Evolutionary conservation across 1,284 basidiomycete genomes (phyloP), one percentile per base, ranked within the genome.

Genomic region (Austropuccinia psidii): DNA sequence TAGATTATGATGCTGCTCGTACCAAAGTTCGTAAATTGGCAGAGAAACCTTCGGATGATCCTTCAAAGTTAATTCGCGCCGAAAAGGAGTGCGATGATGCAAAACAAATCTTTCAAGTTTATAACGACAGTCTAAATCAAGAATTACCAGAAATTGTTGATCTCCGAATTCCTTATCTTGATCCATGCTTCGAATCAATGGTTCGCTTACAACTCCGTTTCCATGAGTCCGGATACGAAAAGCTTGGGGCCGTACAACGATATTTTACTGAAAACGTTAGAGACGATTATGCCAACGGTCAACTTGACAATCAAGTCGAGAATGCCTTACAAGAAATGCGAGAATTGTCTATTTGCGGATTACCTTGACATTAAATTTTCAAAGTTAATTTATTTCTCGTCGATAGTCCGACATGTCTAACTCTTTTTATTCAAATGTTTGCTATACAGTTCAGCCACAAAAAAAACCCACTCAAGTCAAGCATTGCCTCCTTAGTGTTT

Each of bases 161-260:
- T 78, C 86, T 98, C 29, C 89, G 96, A 43, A 89, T 98, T 50
- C 95, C 96, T 7, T 99, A 93, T 84, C 91, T 98, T 76, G 95
- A 98, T 81, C 96, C 96, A 0, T 93, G 90, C 77, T 98, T 99
- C 80, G 96, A 99, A 82, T 91, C 95, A 39, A 98, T 98, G 95
- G 78, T 82, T 15, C 87, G 96, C 50, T 91, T 96, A 86, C 95
- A 99, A 81, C 87, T 91, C 79, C 93, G 93, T 79, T 97, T 97
- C 79, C 93, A 94, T 0, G 91, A 97, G 80, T 94, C 98, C 78
- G 96, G 92, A 0, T 99, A 99, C 81, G 94, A 98, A 83, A 98
- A 96, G 83, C 85, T 98, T 70, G 91, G 93, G 54, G 89, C 92
- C 55, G 96, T 98, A 4, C 96, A 99, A 81, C 84, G 93, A 87